A percentile compares a stretch with the other conserved stretches of the same genome.
Evolutionary conservation across 106 monocot genomes (phyloP).

Genomic region (Cymbidium sinense): DNA sequence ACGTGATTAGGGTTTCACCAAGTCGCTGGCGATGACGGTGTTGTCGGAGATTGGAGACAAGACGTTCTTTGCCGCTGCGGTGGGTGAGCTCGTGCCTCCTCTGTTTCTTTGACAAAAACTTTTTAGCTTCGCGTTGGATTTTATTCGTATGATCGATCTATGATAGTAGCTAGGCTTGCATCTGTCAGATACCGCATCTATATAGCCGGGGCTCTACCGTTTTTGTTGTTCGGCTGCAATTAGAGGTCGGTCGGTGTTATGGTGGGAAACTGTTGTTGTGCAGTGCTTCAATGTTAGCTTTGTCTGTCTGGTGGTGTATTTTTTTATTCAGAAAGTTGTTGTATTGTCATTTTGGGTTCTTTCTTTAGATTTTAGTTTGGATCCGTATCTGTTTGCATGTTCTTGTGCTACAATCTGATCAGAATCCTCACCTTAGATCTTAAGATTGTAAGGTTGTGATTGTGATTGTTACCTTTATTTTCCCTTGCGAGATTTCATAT

Average conservation of each 20-base stretch:
- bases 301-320: background rate
- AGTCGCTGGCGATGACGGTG: constrained; percentile 94
- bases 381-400: background rate
- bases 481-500: no score
- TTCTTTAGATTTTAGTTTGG: background rate
- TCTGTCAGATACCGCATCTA: background rate
- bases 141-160: background rate
- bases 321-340: background rate
- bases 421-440: no score
- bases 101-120: background rate
- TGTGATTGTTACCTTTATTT: no score
- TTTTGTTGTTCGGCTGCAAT: background rate
- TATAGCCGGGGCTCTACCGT: background rate
- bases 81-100: constrained; percentile 11
- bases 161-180: background rate
- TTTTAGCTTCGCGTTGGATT: background rate
- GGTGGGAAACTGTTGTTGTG: background rate
- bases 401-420: no score
- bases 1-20: constrained; percentile 71
- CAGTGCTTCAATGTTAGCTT: background rate
- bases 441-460: no score
- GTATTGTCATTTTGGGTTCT: background rate
- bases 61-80: constrained; percentile 97
- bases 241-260: background rate
- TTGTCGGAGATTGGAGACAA: constrained; percentile 98